Evolutionary conservation across 2,329 filamentous ascomycete genomes (phyloP).

Genomic region (Clarireedia homoeocarpa): DNA sequence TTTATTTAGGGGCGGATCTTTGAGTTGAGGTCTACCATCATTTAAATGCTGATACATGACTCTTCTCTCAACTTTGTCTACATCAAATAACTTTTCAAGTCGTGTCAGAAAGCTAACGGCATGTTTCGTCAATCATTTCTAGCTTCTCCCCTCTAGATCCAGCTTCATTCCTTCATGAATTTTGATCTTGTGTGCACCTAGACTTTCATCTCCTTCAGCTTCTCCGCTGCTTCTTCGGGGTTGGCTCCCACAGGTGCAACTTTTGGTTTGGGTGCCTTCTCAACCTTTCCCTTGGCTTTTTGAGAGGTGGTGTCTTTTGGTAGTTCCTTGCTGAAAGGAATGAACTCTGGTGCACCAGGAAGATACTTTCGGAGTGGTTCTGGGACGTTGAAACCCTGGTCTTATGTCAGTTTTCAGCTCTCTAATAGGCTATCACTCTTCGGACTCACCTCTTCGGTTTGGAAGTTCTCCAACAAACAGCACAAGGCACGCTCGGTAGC

Average conservation of each 20-base stretch:
- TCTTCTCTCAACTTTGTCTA: background rate
- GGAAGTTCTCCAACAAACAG: slow-evolving; percentile 95
- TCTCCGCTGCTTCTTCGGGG: slow-evolving; percentile 29
- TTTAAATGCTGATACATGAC: background rate
- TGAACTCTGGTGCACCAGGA: slow-evolving; percentile 79
- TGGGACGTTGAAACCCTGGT: slow-evolving; percentile 67
- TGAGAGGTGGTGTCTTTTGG: slow-evolving; percentile 64
- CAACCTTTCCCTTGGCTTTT: slow-evolving; percentile 38
- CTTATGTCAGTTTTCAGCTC: slow-evolving; percentile 12
- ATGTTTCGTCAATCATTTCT: background rate
- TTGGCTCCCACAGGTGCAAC: slow-evolving; percentile 17
- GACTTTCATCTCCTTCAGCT: slow-evolving; percentile 30
- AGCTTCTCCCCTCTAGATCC: background rate
- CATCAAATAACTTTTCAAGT: background rate
- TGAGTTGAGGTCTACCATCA: background rate
- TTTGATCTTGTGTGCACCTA: slow-evolving; percentile 5
- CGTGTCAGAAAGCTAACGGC: background rate
- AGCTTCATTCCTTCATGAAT: too few relatives aligned
- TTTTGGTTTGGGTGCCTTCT: slow-evolving; percentile 26
- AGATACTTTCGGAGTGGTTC: slow-evolving; percentile 84
- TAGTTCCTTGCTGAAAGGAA: slow-evolving; percentile 80
- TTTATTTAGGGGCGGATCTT: background rate
- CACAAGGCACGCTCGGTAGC: slow-evolving; percentile 89
- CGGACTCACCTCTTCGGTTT: slow-evolving; percentile 67
- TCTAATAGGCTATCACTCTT: background rate